Percentiles rank a stretch among this genome's conserved stretches.
These are phyloP conservation scores for Cenococcum geophilum DNA, from an alignment of 495 filamentous ascomycete genomes.

Conservation along the genomic window DNA sequence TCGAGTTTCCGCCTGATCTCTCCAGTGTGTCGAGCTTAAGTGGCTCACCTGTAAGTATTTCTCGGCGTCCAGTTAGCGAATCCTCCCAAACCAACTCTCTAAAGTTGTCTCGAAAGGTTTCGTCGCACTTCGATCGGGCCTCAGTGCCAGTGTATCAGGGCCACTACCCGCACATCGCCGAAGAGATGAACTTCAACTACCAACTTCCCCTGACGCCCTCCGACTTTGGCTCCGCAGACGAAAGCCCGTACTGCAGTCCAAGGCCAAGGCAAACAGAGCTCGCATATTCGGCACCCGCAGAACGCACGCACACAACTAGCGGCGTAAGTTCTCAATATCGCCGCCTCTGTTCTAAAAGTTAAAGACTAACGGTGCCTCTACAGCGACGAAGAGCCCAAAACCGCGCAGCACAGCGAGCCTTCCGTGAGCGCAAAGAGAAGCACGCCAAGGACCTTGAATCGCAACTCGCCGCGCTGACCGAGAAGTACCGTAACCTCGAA, in stretches of 20 bases:
- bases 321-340: slow-evolving; percentile 20
- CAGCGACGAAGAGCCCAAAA: slow-evolving; percentile 32
- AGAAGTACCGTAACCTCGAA: slow-evolving; percentile 32
- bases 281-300: slow-evolving; percentile 9
- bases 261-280: slow-evolving; percentile 17
- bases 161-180: slow-evolving; percentile 24
- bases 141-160: slow-evolving; percentile 18
- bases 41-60: slow-evolving; percentile 29
- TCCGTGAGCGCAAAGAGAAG: slow-evolving; percentile 47
- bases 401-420: slow-evolving; percentile 43
- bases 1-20: slow-evolving; percentile 27
- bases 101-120: slow-evolving; percentile 20
- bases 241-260: slow-evolving; percentile 32
- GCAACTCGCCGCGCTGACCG: slow-evolving; percentile 26
- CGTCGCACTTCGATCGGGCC: slow-evolving; percentile 27
- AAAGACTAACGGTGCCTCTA: slow-evolving; percentile 8
- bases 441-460: slow-evolving; percentile 43
- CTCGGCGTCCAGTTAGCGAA: background rate
- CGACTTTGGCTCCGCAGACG: slow-evolving; percentile 34
- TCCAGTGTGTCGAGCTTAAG: slow-evolving; percentile 28
- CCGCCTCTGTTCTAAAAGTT: background rate
- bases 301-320: slow-evolving; percentile 28
- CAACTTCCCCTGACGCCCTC: slow-evolving; percentile 31
- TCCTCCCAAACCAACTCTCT: background rate
- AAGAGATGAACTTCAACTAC: slow-evolving; percentile 22